Conservation (phyloP, 208 protist species). For the Acanthamoeba healyi region DNA sequence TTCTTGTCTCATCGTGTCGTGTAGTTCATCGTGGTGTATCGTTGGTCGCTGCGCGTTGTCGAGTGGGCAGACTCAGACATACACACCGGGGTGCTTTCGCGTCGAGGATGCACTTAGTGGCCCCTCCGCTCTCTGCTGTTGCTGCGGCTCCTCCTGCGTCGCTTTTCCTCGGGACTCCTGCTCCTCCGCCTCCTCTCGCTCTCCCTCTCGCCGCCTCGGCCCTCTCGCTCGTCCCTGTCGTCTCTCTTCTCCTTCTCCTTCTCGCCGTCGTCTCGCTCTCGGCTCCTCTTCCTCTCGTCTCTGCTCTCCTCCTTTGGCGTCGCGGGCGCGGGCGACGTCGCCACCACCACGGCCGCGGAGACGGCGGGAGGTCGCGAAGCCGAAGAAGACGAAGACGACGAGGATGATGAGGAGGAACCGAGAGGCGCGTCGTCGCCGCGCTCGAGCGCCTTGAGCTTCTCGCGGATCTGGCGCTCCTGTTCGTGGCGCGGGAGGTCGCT, state of each 20-base stretch:
- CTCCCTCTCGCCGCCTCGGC: too few species aligned
- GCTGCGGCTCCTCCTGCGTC: conserved; percentile 26
- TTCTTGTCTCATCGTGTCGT: too few species aligned
- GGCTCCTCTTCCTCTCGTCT: background rate
- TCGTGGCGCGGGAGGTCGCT: conserved; percentile 48
- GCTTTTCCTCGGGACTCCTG: conserved; percentile 14
- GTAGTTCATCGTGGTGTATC: too few species aligned
- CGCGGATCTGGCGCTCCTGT: conserved; percentile 53
- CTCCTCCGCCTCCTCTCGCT: background rate
- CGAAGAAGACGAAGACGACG: background rate
- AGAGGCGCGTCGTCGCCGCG: conserved; percentile 17
- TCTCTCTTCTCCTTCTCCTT: background rate
- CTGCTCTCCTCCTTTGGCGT: background rate
- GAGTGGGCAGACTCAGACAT: too few species aligned
- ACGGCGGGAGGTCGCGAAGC: background rate
- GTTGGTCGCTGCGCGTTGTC: too few species aligned
- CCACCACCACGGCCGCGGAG: background rate
- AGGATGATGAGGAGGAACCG: background rate
- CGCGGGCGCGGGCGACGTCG: background rate
- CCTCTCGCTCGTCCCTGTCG: background rate
- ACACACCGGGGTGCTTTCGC: too few species aligned
- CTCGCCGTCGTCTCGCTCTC: background rate
- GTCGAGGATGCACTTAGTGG: too few species aligned
- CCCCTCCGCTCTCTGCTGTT: background rate
- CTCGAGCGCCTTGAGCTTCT: conserved; percentile 55